Base-by-base conservation (phyloP, 805 yeast species). In the Candida michaelii region DNA sequence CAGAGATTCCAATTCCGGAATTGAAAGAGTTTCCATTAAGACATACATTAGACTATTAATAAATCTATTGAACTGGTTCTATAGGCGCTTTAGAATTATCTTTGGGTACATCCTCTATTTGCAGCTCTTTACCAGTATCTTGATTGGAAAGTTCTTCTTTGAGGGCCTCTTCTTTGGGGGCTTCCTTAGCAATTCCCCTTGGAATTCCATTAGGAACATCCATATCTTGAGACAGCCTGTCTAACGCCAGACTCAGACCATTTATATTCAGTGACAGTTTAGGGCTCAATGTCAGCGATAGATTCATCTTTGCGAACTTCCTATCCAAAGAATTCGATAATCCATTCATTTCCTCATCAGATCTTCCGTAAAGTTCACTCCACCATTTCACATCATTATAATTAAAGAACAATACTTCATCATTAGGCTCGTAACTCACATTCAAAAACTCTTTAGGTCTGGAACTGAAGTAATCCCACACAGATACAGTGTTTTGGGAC, bases 391-490 rank as follows among this genome's bases (percentile, higher is more conserved):
- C 74, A 36, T 78, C 77, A 15, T 71, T 73, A 46, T 69, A 73
- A 58, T 81, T 77, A 23, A 91, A 89, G 37, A 79, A 77, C 1
- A 87, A 58, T 37, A 71, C 77, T 12, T 62, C 65, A 11, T 53
- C 54, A n/a, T 63, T 64, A 3, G 38, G 34, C 8, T 47, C 48
- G 54, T 75, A 88, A 2, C 52, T 55, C 14, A 63, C 60, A 58
- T 85, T 85, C 1, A 74, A 63, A 55, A 90, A 91, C 58, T 90
- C 96, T 9, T 60, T 60, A 14, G 72, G 71, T 17, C 97, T 69
- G 5, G 95, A 85, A 42, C 80, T 71, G 66, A 93, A 91, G 58
- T 93, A 90, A 61, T 90, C 96, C 98, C 98, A 90, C 1, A 85
- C 96, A 11, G 91, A 81, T 25, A 86, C 73, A 0, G 97, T 85